A percentile compares a stretch with the other conserved stretches of the same genome.
Conservation (phyloP, 2,329 filamentous ascomycete genomes). For the Sarocladium strictum region DNA sequence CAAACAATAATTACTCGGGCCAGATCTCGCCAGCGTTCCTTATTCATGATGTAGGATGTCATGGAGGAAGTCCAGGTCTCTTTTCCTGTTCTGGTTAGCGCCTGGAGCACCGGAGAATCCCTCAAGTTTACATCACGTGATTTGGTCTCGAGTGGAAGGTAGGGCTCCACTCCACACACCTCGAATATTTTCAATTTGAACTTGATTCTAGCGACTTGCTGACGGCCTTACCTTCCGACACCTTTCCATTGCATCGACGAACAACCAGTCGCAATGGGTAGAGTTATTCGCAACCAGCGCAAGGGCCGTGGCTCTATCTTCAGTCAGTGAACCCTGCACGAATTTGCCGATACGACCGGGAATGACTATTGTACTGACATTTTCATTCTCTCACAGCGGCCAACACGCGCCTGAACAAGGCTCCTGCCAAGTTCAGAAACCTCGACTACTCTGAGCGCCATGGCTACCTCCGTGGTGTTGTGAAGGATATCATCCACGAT, state of each 20-base stretch:
- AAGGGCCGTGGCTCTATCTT: conserved; percentile 55
- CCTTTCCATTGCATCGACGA: conserved; percentile 27
- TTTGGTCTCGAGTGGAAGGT: neutral
- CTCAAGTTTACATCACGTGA: neutral
- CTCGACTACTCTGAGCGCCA: conserved; percentile 96
- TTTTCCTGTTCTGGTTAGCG: neutral
- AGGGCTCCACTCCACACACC: neutral
- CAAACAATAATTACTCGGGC: too few species aligned
- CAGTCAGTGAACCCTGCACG: conserved; percentile 34
- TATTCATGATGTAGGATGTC: neutral
- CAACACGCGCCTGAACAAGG: conserved; percentile 89
- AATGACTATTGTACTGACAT: conserved; percentile 22
- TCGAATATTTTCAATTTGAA: conserved; percentile 5
- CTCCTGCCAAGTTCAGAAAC: conserved; percentile 78
- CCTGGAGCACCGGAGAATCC: neutral
- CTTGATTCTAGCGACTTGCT: neutral
- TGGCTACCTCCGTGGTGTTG: conserved; percentile 94
- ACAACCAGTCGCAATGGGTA: conserved; percentile 42
- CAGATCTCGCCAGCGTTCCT: too few species aligned
- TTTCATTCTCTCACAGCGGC: conserved; percentile 46
- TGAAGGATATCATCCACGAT: conserved; percentile 99
- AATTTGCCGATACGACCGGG: conserved; percentile 13
- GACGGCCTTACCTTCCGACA: conserved; percentile 5
- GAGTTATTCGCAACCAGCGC: conserved; percentile 62
- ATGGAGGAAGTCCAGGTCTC: neutral